These are phyloP conservation scores for Penicillium diatomitis DNA, from an alignment of 495 filamentous ascomycete genomes.

Conservation along the genomic window DNA sequence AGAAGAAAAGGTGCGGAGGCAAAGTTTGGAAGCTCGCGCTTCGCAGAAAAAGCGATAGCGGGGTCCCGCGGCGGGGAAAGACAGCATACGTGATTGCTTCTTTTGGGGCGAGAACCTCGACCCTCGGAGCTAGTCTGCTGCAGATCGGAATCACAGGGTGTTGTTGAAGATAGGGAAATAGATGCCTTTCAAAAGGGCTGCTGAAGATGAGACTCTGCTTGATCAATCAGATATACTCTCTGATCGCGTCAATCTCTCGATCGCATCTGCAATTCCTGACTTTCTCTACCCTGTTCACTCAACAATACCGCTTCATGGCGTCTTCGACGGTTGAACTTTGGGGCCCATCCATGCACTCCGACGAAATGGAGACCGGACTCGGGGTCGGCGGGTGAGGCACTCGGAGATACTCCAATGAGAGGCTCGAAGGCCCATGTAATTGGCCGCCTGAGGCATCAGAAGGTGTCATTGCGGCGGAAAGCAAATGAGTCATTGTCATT, in stretches of 20 bases:
- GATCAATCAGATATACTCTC: too few relatives aligned
- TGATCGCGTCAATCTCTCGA: too few relatives aligned
- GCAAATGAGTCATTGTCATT: neutral
- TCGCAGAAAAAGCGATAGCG: slow-evolving; percentile 23
- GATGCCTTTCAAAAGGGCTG: too few relatives aligned
- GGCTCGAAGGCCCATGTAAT: neutral
- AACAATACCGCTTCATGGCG: too few relatives aligned
- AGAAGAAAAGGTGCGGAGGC: slow-evolving; percentile 14
- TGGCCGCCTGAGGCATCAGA: slow-evolving; percentile 2
- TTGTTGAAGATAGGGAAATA: neutral
- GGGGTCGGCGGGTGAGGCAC: neutral
- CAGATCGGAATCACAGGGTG: slow-evolving; percentile 9
- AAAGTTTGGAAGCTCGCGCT: slow-evolving; percentile 18
- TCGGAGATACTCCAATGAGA: neutral
- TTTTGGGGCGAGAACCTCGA: slow-evolving; percentile 15
- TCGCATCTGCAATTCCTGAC: too few relatives aligned
- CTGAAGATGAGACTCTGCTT: too few relatives aligned
- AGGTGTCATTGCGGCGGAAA: slow-evolving; percentile 5
- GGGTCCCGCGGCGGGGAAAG: slow-evolving; percentile 32
- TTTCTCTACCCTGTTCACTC: neutral
- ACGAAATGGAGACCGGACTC: too few relatives aligned
- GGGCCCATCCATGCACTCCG: too few relatives aligned
- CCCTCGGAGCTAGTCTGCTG: slow-evolving; percentile 11
- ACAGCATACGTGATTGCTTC: slow-evolving; percentile 26
- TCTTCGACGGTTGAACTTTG: too few relatives aligned